Evolutionary conservation across 2,329 filamentous ascomycete species (phyloP).

Genomic region (Microdochium bolleyi): DNA sequence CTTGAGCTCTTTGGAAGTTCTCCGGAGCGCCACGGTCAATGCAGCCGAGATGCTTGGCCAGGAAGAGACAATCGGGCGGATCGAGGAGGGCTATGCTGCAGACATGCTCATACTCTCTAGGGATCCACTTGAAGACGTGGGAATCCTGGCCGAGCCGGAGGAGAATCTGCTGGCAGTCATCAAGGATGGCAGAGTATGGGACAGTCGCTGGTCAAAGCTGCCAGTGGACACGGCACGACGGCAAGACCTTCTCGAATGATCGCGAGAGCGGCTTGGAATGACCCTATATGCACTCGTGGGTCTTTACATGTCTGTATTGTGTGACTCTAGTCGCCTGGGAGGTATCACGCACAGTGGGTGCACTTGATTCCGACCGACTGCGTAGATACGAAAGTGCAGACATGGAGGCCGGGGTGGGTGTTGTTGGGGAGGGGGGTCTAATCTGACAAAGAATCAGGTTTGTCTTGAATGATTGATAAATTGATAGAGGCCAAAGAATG

Average conservation of each 20-base stretch:
- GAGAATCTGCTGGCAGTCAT: slow-evolving; percentile 36
- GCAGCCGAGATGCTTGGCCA: slow-evolving; percentile 35
- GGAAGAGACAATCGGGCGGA: slow-evolving; percentile 32
- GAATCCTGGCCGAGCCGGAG: slow-evolving; percentile 58
- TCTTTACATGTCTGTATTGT: too few species aligned
- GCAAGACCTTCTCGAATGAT: not conserved
- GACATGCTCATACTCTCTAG: slow-evolving; percentile 49
- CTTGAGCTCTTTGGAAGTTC: slow-evolving; percentile 14
- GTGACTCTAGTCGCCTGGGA: too few species aligned
- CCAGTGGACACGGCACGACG: not conserved
- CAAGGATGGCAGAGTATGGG: slow-evolving; percentile 33
- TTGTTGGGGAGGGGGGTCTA: too few species aligned
- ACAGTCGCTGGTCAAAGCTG: not conserved
- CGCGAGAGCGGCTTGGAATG: too few species aligned
- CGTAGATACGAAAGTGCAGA: too few species aligned
- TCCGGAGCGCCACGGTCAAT: slow-evolving; percentile 25
- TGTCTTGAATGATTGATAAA: too few species aligned
- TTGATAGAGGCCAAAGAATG: too few species aligned
- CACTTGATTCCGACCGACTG: too few species aligned
- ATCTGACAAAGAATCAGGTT: too few species aligned
- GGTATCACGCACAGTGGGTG: too few species aligned
- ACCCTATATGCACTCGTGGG: too few species aligned
- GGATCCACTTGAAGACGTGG: slow-evolving; percentile 67
- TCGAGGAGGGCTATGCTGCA: slow-evolving; percentile 35
- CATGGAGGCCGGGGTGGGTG: too few species aligned